Evolutionary conservation across 306 rosid genomes (phyloP).

Genomic region (Acmispon strigosus): DNA sequence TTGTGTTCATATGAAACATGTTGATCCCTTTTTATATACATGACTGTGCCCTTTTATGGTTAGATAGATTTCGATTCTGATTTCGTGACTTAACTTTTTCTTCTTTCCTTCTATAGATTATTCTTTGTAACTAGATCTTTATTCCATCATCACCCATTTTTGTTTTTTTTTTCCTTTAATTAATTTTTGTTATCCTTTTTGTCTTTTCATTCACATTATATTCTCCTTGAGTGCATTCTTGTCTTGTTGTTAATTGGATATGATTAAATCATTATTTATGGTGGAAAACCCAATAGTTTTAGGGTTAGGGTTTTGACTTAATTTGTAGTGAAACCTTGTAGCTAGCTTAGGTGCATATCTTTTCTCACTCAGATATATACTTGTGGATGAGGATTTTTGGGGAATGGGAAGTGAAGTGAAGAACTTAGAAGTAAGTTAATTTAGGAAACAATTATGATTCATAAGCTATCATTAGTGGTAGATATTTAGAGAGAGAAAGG

Average conservation of each 20-base stretch:
- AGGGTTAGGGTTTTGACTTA: conserved; percentile 42
- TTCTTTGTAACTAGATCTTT: conserved; percentile 33
- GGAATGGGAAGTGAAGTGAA: conserved; percentile 17
- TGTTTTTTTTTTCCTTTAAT: background rate
- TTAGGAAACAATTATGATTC: too few relatives aligned
- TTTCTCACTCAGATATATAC: conserved; percentile 9
- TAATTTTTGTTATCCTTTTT: background rate
- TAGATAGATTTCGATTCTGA: conserved; percentile 22
- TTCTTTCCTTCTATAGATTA: background rate
- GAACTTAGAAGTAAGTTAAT: too few relatives aligned
- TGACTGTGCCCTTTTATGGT: background rate
- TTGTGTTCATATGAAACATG: background rate
- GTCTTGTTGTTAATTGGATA: background rate
- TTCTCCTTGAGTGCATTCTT: background rate
- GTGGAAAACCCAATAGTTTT: background rate
- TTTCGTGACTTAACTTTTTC: background rate
- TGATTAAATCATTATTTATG: background rate
- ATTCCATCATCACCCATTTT: background rate
- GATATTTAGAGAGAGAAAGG: too few relatives aligned
- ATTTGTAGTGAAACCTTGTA: background rate
- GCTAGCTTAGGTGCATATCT: background rate
- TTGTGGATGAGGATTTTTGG: conserved; percentile 22
- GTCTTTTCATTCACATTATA: background rate
- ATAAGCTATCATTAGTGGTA: too few relatives aligned
- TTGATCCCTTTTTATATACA: background rate